Evolutionary conservation across 495 filamentous ascomycete species (phyloP).

Genomic region (Annulohypoxylon moriforme): DNA sequence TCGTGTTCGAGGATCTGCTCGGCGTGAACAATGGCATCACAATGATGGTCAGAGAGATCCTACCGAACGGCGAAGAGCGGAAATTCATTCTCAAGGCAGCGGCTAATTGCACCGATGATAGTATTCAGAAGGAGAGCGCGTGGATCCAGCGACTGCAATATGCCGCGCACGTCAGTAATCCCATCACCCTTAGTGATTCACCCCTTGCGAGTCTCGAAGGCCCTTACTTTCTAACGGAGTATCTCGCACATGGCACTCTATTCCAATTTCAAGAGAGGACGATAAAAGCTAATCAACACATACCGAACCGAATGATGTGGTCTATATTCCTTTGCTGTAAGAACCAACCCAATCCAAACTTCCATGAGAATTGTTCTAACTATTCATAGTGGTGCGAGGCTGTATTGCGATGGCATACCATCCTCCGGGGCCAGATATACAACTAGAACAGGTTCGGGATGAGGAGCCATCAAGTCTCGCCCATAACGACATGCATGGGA

Average conservation of each 20-base stretch:
- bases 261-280: neutral
- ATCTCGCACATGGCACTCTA: neutral
- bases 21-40: neutral
- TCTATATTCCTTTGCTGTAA: slow-evolving; percentile 16
- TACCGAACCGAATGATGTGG: slow-evolving; percentile 17
- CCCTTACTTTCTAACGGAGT: neutral
- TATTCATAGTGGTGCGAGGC: neutral
- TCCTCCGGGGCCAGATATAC: neutral
- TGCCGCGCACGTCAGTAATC: neutral
- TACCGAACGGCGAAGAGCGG: neutral
- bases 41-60: neutral
- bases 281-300: neutral
- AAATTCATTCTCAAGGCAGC: slow-evolving; percentile 10
- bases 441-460: neutral
- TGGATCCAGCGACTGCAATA: neutral
- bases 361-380: neutral
- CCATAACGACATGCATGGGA: slow-evolving; percentile 11
- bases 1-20: neutral
- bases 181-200: neutral
- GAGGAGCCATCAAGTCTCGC: neutral
- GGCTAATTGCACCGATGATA: neutral
- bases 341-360: neutral
- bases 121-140: neutral
- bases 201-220: neutral
- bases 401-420: slow-evolving; percentile 4